Conservation (phyloP, 163 green algal species). For the Coccomyxa subellipsoidea region DNA sequence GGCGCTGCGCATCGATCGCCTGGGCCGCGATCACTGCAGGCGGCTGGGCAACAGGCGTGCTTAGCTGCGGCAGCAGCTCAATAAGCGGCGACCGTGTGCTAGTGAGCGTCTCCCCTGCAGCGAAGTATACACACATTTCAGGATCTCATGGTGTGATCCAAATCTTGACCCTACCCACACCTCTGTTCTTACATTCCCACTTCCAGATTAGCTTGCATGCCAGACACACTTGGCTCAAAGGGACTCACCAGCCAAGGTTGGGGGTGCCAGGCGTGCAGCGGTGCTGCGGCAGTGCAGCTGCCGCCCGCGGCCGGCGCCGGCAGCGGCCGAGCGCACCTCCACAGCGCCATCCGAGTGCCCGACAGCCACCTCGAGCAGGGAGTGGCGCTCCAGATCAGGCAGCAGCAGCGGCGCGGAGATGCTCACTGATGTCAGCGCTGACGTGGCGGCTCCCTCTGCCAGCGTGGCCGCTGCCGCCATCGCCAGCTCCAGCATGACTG, state of each 20-base stretch:
- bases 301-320: not conserved
- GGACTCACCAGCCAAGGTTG: not conserved
- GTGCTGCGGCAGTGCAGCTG: not conserved
- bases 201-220: no score
- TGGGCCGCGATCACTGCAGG: not conserved
- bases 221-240: no score
- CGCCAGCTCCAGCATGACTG: conserved; percentile 20
- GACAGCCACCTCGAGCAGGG: not conserved
- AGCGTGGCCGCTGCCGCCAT: not conserved
- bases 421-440: conserved; percentile 3
- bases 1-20: not conserved
- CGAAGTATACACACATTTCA: not conserved
- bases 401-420: conserved; percentile 19
- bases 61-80: not conserved
- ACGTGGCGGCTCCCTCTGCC: not conserved
- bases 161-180: no score
- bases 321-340: not conserved
- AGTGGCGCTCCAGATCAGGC: not conserved
- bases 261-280: not conserved
- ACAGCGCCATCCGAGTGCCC: not conserved
- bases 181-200: no score
- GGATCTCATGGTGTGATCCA: no score
- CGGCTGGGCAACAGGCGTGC: not conserved
- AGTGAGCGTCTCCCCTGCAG: not conserved
- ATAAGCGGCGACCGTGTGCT: not conserved